Base-by-base conservation (phyloP, 1,284 basidiomycete species). In the Cystobasidiaceae sp. region DNA sequence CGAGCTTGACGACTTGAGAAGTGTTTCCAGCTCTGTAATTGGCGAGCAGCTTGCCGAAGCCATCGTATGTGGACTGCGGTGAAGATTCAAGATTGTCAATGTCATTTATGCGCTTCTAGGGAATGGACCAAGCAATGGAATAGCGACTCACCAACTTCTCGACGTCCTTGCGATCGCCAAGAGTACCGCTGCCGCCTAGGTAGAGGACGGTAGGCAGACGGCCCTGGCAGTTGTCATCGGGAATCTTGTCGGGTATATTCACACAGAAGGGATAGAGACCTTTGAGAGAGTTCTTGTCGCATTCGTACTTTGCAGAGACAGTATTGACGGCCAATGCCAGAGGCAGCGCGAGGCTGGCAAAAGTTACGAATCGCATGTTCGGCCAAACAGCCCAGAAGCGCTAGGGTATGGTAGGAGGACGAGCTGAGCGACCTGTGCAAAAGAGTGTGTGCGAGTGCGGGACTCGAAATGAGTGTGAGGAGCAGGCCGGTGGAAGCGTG, bases 61-160 rank as follows among this genome's bases (percentile, higher is more conserved):
- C 61, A 43, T 64, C 61, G 61, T 64, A 64, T 27, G 48, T 52
- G 17, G 33, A 27, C 48, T 64, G 49, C 28, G 8, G 2, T 13
- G 27, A 13, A 15, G 8, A 30, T 11, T 19, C 7, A 13, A 34
- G 17, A 34, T 15, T 11, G 21, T 9, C n/a, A 21, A 44, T 23
- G 15, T 44, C 43, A 23, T 44, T 7, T 44, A 23, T 44, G 6
- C 19, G n/a, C 7, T 23, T 23, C 25, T 23, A 19, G 43, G 25
- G n/a, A 23, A n/a, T 23, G 19, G 43, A n/a, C 7, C 43, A n/a
- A 19, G n/a, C 43, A 5, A 44, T 7, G 15, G 19, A 44, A 44
- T 19, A 23, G 50, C 17, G 28, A 52, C 50, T 52, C 2, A 52
- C 50, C 28, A 52, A 37, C 1, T 30, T 30, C 21, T 34, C 50